Evolutionary conservation across 805 yeast species (phyloP), one percentile per base, ranked within the genome.

Genomic region (Wickerhamiella cacticola): DNA sequence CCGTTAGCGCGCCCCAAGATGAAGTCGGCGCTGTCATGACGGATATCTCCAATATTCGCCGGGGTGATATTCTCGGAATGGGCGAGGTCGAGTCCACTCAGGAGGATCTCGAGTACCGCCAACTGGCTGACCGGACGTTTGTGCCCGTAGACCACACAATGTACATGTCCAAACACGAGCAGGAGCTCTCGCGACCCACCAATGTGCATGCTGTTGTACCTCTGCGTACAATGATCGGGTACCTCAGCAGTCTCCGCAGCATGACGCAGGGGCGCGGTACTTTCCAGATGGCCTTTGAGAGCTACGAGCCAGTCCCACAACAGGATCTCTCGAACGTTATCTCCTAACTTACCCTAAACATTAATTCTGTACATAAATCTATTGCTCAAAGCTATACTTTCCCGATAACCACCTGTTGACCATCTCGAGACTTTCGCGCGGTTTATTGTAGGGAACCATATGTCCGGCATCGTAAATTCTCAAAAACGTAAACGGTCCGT

Each of bases 371-470:
- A 19, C 18, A 19, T 16, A 41, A 25, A 5, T 31, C 10, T 41
- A 26, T 13, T 19, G n/a, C 9, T 25, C 36, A 41, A 29, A 41
- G 13, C 16, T 16, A 21, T 29, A 76, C 61, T 82, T 80, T 36
- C 92, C 94, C 38, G 67, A 56, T 45, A 85, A 66, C 96, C 96
- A 89, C 62, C 81, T 74, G 69, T 85, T 82, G 53, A 88, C 74
- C 87, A 88, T 80, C 49, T 76, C 86, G 53, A 82, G 70, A 1
- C 95, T 68, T 59, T 73, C 72, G 57, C 75, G 78, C 16, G 96
- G 94, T 68, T 82, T 89, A 66, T 88, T 88, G 59, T 68, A 80
- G 15, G 96, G 96, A 53, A 86, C 95, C 96, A 88, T 87, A 67
- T 89, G 96, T 23, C 96, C 96, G 46, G 94, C 96, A 53, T 78